Conservation (phyloP, 768 basidiomycete genomes). For the Tephrocybe sp. region DNA sequence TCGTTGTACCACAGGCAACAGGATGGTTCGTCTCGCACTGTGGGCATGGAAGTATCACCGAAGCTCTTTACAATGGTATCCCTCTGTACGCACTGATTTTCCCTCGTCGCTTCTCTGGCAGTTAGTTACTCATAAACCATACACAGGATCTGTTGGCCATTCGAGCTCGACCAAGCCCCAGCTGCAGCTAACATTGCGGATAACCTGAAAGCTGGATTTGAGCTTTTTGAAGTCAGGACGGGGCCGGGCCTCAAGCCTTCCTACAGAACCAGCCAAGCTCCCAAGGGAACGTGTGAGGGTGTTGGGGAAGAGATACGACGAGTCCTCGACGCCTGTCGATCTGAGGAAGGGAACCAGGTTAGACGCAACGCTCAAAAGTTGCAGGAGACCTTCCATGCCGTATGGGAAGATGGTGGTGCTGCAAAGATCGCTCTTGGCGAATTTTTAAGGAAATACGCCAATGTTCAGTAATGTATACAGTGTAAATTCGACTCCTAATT, state of each 20-base stretch:
- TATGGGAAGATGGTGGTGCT: slow-evolving; percentile 10
- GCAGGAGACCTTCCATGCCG: slow-evolving; percentile 3
- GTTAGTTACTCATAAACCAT: neutral
- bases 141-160: slow-evolving; percentile 21
- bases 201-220: slow-evolving; percentile 17
- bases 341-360: slow-evolving; percentile 8
- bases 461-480: too few relatives aligned
- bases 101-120: neutral
- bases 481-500: too few relatives aligned
- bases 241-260: slow-evolving; percentile 14
- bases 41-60: slow-evolving; percentile 20
- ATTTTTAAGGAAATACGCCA: slow-evolving; percentile 2
- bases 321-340: slow-evolving; percentile 9
- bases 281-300: slow-evolving; percentile 15
- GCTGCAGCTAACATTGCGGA: slow-evolving; percentile 15
- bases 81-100: slow-evolving; percentile 16
- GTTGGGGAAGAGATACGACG: slow-evolving; percentile 12
- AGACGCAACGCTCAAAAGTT: slow-evolving; percentile 13
- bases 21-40: slow-evolving; percentile 23
- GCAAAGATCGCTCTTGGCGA: slow-evolving; percentile 5
- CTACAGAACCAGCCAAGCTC: slow-evolving; percentile 5
- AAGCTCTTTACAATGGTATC: slow-evolving; percentile 18
- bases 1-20: slow-evolving; percentile 13
- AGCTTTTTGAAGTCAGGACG: slow-evolving; percentile 19
- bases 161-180: slow-evolving; percentile 18